Evolutionary conservation across 345 rosid species (phyloP), one percentile per base, ranked within the genome.

Genomic region (Eucalyptus victrix): DNA sequence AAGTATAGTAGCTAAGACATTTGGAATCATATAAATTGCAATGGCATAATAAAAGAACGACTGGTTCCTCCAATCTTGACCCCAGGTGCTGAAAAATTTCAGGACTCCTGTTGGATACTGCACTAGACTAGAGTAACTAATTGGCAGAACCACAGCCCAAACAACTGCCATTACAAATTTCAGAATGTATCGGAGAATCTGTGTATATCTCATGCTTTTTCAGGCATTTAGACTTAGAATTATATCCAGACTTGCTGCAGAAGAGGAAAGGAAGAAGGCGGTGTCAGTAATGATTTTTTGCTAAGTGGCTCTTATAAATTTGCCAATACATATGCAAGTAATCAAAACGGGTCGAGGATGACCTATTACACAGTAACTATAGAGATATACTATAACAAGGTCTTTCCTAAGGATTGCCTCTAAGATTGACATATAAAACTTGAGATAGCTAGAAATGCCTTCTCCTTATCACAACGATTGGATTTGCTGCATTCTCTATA

Each of bases 151-250:
- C 56, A 98, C 94, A 15, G 97, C 97, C 99, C 99, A 98, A 86
- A 90, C 90, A 90, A 97, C 97, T 49, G 99, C 98, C 88, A 95
- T 93, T 8, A 90, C 92, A 90, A 96, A 95, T 89, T 98, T 98
- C 90, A 96, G 90, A 92, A 97, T 89, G 91, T 96, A 97, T 10
- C 99, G 96, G 62, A 97, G 50, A 90, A 96, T 96, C 89, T 98
- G 99, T 40, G 96, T 93, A 87, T 88, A 89, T 88, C 96, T 96
- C 90, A 98, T 94, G 94, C 96, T 94, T 88, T 91, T 94, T 99
- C 99, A 98, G 54, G 99, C 99, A 90, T 91, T 92, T 91, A 96
- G 88, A 91, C 96, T 97, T 80, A 98, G 97, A 90, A 98, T 92
- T 90, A 98, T 90, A 80, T 98, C 99, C 93, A 98, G 91, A 83